phyloP scores from a whole-genome alignment of 2,329 filamentous ascomycete species.

The Macroventuria anomochaeta region DNA sequence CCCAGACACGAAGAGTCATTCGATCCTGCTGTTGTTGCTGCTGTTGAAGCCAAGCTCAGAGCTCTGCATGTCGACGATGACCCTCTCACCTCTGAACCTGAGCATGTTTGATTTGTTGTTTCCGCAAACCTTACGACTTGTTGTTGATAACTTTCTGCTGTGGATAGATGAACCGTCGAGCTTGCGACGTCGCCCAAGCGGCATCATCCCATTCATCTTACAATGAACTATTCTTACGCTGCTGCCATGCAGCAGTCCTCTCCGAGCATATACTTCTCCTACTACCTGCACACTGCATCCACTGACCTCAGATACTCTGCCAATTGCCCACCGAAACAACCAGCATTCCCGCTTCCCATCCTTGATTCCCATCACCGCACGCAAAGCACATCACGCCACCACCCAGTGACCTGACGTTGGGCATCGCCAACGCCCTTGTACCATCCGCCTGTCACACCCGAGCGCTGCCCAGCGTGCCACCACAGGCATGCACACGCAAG shows the following conservation, averaged over 20 bases:
- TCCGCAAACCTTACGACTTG: not conserved
- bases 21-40: constrained; percentile 66
- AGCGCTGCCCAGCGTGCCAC: constrained; percentile 7
- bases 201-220: not conserved
- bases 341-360: too few relatives aligned
- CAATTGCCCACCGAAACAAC: too few relatives aligned
- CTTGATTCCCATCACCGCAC: not conserved
- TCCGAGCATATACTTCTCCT: not conserved
- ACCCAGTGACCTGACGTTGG: not conserved
- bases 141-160: not conserved
- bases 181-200: not conserved
- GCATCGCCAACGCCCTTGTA: constrained; percentile 1
- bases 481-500: constrained; percentile 1
- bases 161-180: not conserved
- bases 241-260: not conserved
- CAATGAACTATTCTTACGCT: constrained; percentile 6
- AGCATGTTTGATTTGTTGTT: constrained; percentile 16
- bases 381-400: not conserved
- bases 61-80: constrained; percentile 40
- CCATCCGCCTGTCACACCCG: not conserved
- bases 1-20: constrained; percentile 62
- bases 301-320: too few relatives aligned
- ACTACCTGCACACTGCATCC: not conserved
- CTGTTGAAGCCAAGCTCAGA: constrained; percentile 62
- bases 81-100: constrained; percentile 23